Evolutionary conservation across 2,329 filamentous ascomycete genomes (phyloP).

Genomic region (Capronia americana): DNA sequence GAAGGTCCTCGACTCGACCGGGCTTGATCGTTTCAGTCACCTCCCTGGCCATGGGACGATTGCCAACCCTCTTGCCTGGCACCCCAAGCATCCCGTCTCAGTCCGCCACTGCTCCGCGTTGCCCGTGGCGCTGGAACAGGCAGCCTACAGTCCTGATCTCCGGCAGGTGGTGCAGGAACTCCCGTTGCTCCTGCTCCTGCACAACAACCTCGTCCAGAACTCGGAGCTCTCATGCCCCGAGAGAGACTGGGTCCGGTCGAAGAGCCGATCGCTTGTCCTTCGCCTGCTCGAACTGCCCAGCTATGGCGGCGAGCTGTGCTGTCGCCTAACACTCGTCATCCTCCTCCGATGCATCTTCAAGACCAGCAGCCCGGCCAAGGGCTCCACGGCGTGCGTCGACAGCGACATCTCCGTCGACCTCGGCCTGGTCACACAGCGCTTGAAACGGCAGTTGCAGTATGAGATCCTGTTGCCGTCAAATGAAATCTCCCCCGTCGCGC

Average conservation of each 20-base stretch:
- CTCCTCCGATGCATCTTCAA: constrained; percentile 15
- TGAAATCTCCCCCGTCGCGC: constrained; percentile 7
- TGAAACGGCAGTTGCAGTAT: constrained; percentile 25
- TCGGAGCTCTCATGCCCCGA: constrained; percentile 3
- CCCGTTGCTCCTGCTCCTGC: not conserved
- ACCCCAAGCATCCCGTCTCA: not conserved
- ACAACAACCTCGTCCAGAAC: not conserved
- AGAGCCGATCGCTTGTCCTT: constrained; percentile 13
- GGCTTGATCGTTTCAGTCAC: not conserved
- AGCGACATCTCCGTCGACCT: not conserved
- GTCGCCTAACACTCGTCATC: constrained; percentile 19
- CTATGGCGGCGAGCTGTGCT: constrained; percentile 29
- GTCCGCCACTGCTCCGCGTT: constrained; percentile 18
- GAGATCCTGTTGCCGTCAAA: constrained; percentile 26
- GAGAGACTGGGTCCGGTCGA: constrained; percentile 9
- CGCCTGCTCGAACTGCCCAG: constrained; percentile 23
- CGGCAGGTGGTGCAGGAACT: constrained; percentile 15
- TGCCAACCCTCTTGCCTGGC: not conserved
- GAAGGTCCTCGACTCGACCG: not conserved
- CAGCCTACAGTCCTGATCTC: constrained; percentile 20
- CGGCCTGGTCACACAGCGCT: constrained; percentile 8
- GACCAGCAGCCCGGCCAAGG: not conserved
- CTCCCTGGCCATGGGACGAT: not conserved
- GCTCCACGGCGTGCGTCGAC: not conserved
- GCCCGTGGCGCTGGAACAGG: constrained; percentile 5